These are phyloP conservation scores for Penstemon eatonii DNA, from an alignment of 257 asterid species.

Conservation along the genomic window DNA sequence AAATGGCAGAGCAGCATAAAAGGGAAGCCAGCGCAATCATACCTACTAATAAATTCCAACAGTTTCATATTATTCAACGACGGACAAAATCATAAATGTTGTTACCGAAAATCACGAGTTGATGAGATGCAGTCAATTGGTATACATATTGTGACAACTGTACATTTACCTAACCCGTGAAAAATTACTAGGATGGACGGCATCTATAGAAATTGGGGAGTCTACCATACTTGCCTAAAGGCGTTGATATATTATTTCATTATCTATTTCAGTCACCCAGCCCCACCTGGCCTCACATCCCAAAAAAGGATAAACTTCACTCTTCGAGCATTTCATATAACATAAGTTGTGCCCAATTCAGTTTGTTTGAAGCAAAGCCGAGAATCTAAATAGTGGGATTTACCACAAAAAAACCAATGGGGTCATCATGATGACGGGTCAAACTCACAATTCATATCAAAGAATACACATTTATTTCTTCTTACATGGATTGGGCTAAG, in stretches of 20 bases:
- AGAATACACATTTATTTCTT: not conserved
- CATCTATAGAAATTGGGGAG: constrained; percentile 16
- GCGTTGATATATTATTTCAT: constrained; percentile 9
- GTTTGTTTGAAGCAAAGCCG: not conserved
- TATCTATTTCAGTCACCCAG: not conserved
- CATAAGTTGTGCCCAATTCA: not conserved
- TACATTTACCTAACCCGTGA: not conserved
- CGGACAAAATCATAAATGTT: constrained; percentile 27
- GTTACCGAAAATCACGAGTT: constrained; percentile 18
- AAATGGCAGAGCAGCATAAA: constrained; percentile 14
- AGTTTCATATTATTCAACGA: constrained; percentile 27
- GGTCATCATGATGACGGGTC: constrained; percentile 8
- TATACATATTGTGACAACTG: not conserved
- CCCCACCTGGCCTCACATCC: not conserved
- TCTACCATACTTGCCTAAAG: not conserved
- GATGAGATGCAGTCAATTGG: not conserved
- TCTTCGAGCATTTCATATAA: not conserved
- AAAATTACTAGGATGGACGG: not conserved
- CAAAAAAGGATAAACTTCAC: not conserved
- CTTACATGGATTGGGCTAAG: too few relatives aligned
- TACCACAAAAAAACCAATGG: not conserved
- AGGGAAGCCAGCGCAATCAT: constrained; percentile 19
- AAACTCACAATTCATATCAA: constrained; percentile 20
- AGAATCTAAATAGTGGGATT: not conserved
- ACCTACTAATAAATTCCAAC: constrained; percentile 22